Percentiles rank a stretch among this genome's conserved stretches.
Conservation (phyloP, 2,329 filamentous ascomycete species). For the Beauveria bassiana region DNA sequence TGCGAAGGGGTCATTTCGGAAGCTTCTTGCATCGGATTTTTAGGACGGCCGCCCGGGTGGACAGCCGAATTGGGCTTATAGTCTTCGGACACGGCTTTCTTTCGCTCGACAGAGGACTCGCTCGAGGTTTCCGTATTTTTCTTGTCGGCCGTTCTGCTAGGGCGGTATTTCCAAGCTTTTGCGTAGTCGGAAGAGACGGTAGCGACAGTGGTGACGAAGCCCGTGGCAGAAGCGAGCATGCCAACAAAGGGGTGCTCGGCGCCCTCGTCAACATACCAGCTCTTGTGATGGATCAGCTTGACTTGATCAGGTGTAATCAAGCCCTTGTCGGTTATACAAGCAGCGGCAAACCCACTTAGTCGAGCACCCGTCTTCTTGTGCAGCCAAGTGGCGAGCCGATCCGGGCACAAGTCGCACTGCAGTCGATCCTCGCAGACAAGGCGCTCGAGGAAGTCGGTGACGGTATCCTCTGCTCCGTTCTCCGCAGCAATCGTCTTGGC, state of each 20-base stretch:
- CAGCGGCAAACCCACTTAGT: slow-evolving; percentile 54
- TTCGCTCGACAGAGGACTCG: background rate
- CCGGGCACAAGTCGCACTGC: slow-evolving; percentile 51
- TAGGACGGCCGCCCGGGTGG: background rate
- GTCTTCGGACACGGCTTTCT: background rate
- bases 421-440: slow-evolving; percentile 43
- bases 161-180: slow-evolving; percentile 12
- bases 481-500: slow-evolving; percentile 46
- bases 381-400: slow-evolving; percentile 53
- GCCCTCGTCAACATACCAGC: slow-evolving; percentile 59
- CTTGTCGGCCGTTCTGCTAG: background rate
- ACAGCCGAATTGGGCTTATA: background rate
- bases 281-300: slow-evolving; percentile 37
- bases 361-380: slow-evolving; percentile 50
- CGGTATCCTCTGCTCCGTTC: slow-evolving; percentile 44
- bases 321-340: slow-evolving; percentile 46
- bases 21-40: background rate
- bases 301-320: slow-evolving; percentile 49
- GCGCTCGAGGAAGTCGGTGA: slow-evolving; percentile 45
- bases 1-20: slow-evolving; percentile 17
- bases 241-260: slow-evolving; percentile 58
- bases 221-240: slow-evolving; percentile 56
- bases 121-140: background rate
- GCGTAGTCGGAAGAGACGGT: slow-evolving; percentile 34
- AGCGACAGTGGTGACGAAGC: slow-evolving; percentile 57